These are phyloP conservation scores for Ophiocordyceps camponoti-floridani DNA, from an alignment of 2,329 filamentous ascomycete genomes.

Conservation along the genomic window DNA sequence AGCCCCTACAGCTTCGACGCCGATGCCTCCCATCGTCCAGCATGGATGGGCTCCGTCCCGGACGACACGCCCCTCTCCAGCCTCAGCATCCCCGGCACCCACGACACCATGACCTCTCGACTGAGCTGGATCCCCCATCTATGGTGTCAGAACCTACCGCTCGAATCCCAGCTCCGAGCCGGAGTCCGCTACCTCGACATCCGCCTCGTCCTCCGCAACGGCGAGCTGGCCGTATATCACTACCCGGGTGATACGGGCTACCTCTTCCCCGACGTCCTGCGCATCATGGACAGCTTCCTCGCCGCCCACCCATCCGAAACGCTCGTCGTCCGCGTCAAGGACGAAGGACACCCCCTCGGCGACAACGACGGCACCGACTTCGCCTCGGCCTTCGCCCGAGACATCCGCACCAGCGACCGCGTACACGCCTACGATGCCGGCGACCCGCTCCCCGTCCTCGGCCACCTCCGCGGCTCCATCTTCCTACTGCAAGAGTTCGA, in stretches of 20 bases:
- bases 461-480: conserved; percentile 24
- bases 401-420: conserved; percentile 23
- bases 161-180: conserved; percentile 23
- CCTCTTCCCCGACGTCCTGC: conserved; percentile 22
- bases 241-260: conserved; percentile 25
- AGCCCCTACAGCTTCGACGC: conserved; percentile 24
- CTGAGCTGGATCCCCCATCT: conserved; percentile 14
- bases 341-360: conserved; percentile 22
- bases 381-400: conserved; percentile 22
- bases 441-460: conserved; percentile 22
- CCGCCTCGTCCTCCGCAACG: conserved; percentile 22
- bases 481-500: conserved; percentile 29
- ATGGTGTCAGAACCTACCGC: conserved; percentile 29
- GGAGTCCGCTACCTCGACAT: conserved; percentile 33
- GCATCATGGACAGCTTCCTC: conserved; percentile 26
- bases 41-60: conserved; percentile 26
- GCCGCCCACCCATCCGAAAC: conserved; percentile 24
- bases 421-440: conserved; percentile 15
- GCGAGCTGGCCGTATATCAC: conserved; percentile 29
- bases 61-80: conserved; percentile 21
- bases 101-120: conserved; percentile 32
- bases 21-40: conserved; percentile 11
- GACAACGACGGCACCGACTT: conserved; percentile 20
- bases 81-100: conserved; percentile 32
- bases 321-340: conserved; percentile 31